Percentiles rank a stretch among this genome's conserved stretches.
phyloP scores from a whole-genome alignment of 1,284 basidiomycete species.

The Leccinum pachyderme region DNA sequence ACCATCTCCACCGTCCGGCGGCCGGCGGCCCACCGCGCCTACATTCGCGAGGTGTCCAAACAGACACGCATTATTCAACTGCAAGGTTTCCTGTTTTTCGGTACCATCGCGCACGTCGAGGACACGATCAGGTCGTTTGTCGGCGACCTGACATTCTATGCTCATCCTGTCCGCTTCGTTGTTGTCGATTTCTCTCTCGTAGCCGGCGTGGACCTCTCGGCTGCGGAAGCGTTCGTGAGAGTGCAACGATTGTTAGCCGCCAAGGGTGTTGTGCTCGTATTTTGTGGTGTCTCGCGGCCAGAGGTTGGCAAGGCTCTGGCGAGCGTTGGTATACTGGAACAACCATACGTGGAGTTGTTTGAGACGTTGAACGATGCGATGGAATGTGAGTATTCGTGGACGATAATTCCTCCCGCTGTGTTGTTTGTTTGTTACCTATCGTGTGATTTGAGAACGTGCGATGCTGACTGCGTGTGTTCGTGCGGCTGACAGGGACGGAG shows the following conservation, averaged over 20 bases:
- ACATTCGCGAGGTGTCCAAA: conserved; percentile 87
- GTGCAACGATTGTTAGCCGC: conserved; percentile 81
- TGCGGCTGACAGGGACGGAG: conserved; percentile 68
- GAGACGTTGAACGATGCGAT: conserved; percentile 85
- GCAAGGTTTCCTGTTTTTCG: conserved; percentile 96
- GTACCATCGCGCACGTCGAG: conserved; percentile 89
- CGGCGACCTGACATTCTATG: conserved; percentile 71
- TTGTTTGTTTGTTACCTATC: not conserved
- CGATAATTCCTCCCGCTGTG: not conserved
- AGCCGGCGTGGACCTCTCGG: conserved; percentile 90
- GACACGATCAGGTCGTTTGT: conserved; percentile 75
- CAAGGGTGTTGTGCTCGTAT: conserved; percentile 80
- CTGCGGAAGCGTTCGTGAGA: conserved; percentile 93
- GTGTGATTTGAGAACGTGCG: not conserved
- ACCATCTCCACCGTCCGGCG: conserved; percentile 90
- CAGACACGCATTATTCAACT: conserved; percentile 90
- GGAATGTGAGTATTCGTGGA: conserved; percentile 65
- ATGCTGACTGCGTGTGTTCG: conserved; percentile 13
- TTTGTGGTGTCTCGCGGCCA: conserved; percentile 78
- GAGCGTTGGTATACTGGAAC: conserved; percentile 75
- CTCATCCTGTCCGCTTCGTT: conserved; percentile 86
- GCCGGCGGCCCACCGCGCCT: conserved; percentile 84
- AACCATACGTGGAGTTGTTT: conserved; percentile 82
- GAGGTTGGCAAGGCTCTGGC: conserved; percentile 68
- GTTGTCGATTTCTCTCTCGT: conserved; percentile 86